Evolutionary conservation across 768 basidiomycete species (phyloP).

Genomic region (Leccinum longicurvipes): DNA sequence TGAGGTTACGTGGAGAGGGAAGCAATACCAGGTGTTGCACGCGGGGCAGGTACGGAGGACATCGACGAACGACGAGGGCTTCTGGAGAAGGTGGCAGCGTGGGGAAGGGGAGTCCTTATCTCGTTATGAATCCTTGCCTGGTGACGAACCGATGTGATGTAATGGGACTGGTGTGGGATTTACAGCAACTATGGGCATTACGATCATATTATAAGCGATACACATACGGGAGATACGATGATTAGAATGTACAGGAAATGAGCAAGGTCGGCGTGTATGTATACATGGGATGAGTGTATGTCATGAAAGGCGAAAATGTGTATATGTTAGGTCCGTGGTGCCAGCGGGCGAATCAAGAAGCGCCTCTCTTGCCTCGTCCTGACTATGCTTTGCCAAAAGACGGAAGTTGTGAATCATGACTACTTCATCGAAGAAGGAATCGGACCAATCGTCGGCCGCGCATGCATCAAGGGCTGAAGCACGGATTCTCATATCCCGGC

Average conservation of each 20-base stretch:
- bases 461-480: conserved; percentile 45
- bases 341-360: conserved; percentile 24
- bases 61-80: conserved; percentile 18
- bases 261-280: conserved; percentile 25
- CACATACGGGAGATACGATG: conserved; percentile 27
- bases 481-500: conserved; percentile 45
- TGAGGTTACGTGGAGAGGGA: conserved; percentile 86
- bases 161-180: conserved; percentile 20
- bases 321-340: conserved; percentile 23
- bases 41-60: conserved; percentile 65
- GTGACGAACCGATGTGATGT: conserved; percentile 19
- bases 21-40: conserved; percentile 63
- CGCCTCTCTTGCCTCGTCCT: conserved; percentile 32
- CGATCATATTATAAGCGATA: conserved; percentile 32
- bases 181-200: conserved; percentile 31
- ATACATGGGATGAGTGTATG: conserved; percentile 26
- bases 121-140: conserved; percentile 15
- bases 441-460: conserved; percentile 50
- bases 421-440: conserved; percentile 59
- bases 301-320: conserved; percentile 21
- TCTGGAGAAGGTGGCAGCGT: conserved; percentile 25
- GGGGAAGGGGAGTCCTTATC: conserved; percentile 9
- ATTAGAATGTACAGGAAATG: conserved; percentile 37
- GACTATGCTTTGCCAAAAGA: conserved; percentile 36
- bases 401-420: conserved; percentile 55